phyloP scores from a whole-genome alignment of 768 basidiomycete genomes.

The Phaffia tasmanica region DNA sequence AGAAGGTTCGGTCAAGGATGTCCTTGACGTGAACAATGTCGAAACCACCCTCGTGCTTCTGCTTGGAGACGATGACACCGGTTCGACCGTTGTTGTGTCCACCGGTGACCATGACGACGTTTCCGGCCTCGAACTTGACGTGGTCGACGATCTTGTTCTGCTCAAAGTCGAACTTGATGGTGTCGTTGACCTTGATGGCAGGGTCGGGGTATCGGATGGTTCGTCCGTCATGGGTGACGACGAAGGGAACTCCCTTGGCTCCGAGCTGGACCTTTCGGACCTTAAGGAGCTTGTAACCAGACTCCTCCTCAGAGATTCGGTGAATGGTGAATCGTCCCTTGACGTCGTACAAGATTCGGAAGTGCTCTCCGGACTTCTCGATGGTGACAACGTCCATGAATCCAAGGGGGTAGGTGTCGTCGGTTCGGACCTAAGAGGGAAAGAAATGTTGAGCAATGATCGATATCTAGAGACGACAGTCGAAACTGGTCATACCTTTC shows the following conservation, averaged over 20 bases:
- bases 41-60: conserved; percentile 89
- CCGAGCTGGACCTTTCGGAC: conserved; percentile 87
- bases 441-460: neutral
- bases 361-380: conserved; percentile 97
- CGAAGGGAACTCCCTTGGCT: conserved; percentile 83
- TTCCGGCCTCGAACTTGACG: conserved; percentile 93
- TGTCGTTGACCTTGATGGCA: conserved; percentile 87
- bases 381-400: conserved; percentile 97
- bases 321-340: conserved; percentile 99
- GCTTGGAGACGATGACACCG: conserved; percentile 88
- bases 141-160: conserved; percentile 81
- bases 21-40: conserved; percentile 96
- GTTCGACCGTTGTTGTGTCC: conserved; percentile 99
- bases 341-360: conserved; percentile 97
- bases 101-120: conserved; percentile 94
- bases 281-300: conserved; percentile 89
- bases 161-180: conserved; percentile 91
- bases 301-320: conserved; percentile 96
- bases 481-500: conserved; percentile 45
- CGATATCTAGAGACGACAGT: neutral
- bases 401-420: conserved; percentile 89
- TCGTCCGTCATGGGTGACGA: conserved; percentile 98
- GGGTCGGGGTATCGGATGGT: conserved; percentile 99
- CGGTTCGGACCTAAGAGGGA: conserved; percentile 61
- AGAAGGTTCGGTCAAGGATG: conserved; percentile 69